These are phyloP conservation scores for Russula earlei DNA, from an alignment of 768 basidiomycete genomes.

Conservation along the genomic window DNA sequence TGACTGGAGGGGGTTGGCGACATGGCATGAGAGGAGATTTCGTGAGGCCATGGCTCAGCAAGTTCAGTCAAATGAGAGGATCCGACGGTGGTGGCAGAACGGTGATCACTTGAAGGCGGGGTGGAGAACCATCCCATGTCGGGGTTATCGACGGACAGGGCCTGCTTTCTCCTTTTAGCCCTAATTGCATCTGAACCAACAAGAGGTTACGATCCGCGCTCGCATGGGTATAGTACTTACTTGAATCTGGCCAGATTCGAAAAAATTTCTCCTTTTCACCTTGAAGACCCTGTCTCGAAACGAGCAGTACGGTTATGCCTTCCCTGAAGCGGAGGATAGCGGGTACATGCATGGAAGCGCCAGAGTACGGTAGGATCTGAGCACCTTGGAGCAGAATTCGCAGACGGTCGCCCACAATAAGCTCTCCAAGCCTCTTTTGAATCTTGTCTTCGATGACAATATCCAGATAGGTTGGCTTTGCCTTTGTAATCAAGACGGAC, in stretches of 20 bases:
- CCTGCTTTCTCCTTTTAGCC: background rate
- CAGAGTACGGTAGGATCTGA: background rate
- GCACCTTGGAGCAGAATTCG: background rate
- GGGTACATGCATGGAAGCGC: background rate
- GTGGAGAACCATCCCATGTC: conserved; percentile 5
- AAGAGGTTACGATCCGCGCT: background rate
- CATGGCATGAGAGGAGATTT: background rate
- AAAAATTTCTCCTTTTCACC: background rate
- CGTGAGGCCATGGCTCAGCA: background rate
- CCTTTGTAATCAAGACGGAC: background rate
- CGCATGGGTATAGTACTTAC: background rate
- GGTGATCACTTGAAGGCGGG: background rate
- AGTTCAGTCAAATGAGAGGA: background rate
- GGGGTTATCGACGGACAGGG: background rate
- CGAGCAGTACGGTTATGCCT: conserved; percentile 4
- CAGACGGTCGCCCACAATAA: conserved; percentile 1
- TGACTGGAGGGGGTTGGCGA: background rate
- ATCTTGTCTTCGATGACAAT: conserved; percentile 1
- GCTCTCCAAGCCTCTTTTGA: conserved; percentile 2
- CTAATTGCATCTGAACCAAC: background rate
- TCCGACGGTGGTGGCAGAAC: background rate
- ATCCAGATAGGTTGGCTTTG: conserved; percentile 1
- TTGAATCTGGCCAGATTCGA: background rate
- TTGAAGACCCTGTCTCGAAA: conserved; percentile 5
- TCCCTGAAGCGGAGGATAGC: conserved; percentile 3